Evolutionary conservation across 2,329 filamentous ascomycete genomes (phyloP).

Genomic region (Fusarium bulbicola): DNA sequence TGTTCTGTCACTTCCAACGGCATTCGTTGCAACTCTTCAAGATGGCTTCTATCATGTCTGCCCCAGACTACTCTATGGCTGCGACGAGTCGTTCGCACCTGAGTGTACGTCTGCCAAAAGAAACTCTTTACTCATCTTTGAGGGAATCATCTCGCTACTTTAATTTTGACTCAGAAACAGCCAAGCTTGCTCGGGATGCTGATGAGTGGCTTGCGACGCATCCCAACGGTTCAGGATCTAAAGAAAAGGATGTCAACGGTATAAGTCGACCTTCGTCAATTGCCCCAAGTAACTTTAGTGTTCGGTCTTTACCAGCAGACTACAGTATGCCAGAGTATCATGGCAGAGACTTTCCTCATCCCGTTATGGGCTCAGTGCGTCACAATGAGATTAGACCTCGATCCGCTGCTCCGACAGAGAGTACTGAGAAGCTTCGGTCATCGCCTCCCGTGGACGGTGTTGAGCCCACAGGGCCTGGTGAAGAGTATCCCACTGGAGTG

Average conservation of each 20-base stretch:
- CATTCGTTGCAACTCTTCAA: conserved; percentile 5
- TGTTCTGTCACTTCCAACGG: neutral
- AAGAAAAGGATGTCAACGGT: conserved; percentile 34
- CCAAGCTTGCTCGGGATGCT: conserved; percentile 32
- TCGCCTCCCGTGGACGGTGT: neutral
- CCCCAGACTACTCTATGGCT: conserved; percentile 42
- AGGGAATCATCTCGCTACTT: conserved; percentile 40
- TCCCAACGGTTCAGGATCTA: conserved; percentile 13
- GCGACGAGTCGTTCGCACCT: conserved; percentile 35
- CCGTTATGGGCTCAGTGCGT: conserved; percentile 37
- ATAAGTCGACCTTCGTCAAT: conserved; percentile 36
- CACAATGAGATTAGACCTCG: conserved; percentile 34
- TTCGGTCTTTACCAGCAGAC: conserved; percentile 31
- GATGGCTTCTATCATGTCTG: conserved; percentile 43
- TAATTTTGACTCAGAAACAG: conserved; percentile 36
- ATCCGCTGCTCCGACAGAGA: conserved; percentile 34
- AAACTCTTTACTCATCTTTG: conserved; percentile 38
- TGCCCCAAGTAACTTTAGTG: conserved; percentile 35
- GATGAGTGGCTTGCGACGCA: conserved; percentile 38
- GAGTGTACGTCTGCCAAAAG: conserved; percentile 39
- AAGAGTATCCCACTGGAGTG: conserved; percentile 38
- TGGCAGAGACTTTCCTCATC: conserved; percentile 28
- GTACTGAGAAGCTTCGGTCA: conserved; percentile 43
- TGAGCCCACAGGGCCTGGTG: neutral
- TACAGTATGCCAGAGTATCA: conserved; percentile 21